These are phyloP conservation scores for Gnomoniopsis smithogilvyi DNA, from an alignment of 2,329 filamentous ascomycete species.

Conservation along the genomic window DNA sequence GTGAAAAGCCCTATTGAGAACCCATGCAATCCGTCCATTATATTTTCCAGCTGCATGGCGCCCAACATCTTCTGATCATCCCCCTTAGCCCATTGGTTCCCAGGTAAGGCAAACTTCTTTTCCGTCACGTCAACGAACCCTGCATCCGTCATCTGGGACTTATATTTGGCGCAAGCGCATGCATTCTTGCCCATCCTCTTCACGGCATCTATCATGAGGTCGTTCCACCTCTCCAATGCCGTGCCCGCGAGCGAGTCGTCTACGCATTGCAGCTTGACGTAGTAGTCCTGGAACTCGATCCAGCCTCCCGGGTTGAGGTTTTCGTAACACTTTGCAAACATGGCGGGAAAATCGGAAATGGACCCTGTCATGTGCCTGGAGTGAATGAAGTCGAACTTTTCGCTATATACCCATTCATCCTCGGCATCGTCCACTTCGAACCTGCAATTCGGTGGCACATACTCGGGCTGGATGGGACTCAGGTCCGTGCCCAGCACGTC, in stretches of 20 bases:
- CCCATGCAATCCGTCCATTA: constrained; percentile 29
- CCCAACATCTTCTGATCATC: constrained; percentile 34
- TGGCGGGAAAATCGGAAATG: constrained; percentile 12
- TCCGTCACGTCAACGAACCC: constrained; percentile 31
- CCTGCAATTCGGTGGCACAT: constrained; percentile 24
- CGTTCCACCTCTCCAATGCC: constrained; percentile 21
- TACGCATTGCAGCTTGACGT: constrained; percentile 17
- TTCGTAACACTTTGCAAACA: constrained; percentile 19
- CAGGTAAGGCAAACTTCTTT: constrained; percentile 29
- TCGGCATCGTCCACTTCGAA: constrained; percentile 25
- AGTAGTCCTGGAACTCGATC: constrained; percentile 24
- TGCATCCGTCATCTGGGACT: constrained; percentile 24
- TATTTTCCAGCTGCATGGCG: constrained; percentile 31
- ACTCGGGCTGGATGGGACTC: constrained; percentile 24
- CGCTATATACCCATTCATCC: constrained; percentile 22
- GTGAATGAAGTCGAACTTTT: constrained; percentile 24
- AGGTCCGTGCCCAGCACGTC: constrained; percentile 24
- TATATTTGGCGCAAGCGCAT: constrained; percentile 10
- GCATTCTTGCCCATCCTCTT: constrained; percentile 14
- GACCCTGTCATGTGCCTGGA: constrained; percentile 21
- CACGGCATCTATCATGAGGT: constrained; percentile 19
- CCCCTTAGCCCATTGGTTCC: constrained; percentile 34
- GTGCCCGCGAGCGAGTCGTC: constrained; percentile 21
- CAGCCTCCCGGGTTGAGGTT: constrained; percentile 23
- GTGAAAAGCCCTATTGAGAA: constrained; percentile 30